Percentiles rank a stretch among this genome's conserved stretches.
Evolutionary conservation across 129 eudicot species (phyloP).

Genomic region (Kitagawia praeruptora): DNA sequence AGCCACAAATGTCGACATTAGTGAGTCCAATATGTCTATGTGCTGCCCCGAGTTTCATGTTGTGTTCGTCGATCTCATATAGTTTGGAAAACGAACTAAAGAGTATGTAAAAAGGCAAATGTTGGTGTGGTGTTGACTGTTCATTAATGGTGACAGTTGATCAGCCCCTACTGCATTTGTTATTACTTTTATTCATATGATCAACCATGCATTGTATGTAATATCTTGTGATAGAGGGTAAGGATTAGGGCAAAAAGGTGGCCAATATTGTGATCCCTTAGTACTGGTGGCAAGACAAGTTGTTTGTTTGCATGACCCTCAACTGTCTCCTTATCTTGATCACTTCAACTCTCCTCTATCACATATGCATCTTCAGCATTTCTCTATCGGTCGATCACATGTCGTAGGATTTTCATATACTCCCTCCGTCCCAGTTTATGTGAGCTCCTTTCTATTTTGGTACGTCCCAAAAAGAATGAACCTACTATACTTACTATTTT

Average conservation of each 20-base stretch:
- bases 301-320: neutral
- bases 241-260: neutral
- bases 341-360: neutral
- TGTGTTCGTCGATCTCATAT: neutral
- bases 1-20: neutral
- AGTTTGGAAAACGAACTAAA: neutral
- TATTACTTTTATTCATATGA: neutral
- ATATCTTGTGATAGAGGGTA: neutral
- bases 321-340: slow-evolving; percentile 1
- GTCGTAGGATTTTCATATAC: neutral
- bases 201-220: neutral
- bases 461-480: too few species aligned
- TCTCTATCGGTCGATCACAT: neutral
- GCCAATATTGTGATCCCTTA: neutral
- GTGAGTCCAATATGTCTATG: neutral
- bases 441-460: too few species aligned
- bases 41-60: neutral
- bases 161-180: neutral
- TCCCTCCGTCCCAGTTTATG: too few species aligned
- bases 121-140: slow-evolving; percentile 1
- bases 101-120: slow-evolving; percentile 1
- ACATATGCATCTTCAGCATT: neutral
- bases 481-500: too few species aligned
- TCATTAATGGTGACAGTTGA: neutral
- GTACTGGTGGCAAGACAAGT: neutral